Evolutionary conservation across 441 rosid species (phyloP), one percentile per base, ranked within the genome.

Genomic region (Codiaeum variegatum): DNA sequence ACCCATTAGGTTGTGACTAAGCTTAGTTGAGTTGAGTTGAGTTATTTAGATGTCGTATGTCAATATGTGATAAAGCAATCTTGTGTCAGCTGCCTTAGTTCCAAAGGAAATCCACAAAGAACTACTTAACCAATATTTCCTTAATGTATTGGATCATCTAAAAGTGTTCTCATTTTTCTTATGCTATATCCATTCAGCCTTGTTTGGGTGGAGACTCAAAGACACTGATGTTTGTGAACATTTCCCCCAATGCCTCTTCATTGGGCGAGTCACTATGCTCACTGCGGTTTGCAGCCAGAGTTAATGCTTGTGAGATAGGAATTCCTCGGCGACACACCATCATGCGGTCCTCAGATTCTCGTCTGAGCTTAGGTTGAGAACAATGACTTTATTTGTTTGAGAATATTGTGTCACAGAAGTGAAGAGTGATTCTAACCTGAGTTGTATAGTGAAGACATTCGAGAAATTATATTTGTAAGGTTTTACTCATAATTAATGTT

Each of bases 191-290:
- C 64, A 21, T 79, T 67, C 97, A 96, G 99, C 98, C 99, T 13
- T 96, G 97, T 69, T 80, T 96, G 24, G 99, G 99, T 15, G 98
- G 99, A 3, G 98, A 96, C 68, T 96, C 99, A 0, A 96, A 96
- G 80, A 94, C 99, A 0, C 82, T 96, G 61, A 96, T 96, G 99
- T 88, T 96, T 54, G 98, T 90, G 21, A 96, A 96, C 73, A 88
- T 96, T 52, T 88, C 98, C 6, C 99, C 99, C 0, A 96, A 92
- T 29, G 78, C 87, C 51, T 77, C 91, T 31, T 96, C 99, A 1
- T 49, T 81, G 5, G 93, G 97, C 0, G 99, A 96, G 78, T 96
- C 99, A 0, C 84, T 96, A 8, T 96, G 98, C 82, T 96, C 99
- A 8, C 97, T 96, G 64, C 83, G 98, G 12, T 94, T 96, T 73